Base-by-base conservation (phyloP, 225 moss, liverwort and hornwort genomes). In the Takakia lepidozioides region DNA sequence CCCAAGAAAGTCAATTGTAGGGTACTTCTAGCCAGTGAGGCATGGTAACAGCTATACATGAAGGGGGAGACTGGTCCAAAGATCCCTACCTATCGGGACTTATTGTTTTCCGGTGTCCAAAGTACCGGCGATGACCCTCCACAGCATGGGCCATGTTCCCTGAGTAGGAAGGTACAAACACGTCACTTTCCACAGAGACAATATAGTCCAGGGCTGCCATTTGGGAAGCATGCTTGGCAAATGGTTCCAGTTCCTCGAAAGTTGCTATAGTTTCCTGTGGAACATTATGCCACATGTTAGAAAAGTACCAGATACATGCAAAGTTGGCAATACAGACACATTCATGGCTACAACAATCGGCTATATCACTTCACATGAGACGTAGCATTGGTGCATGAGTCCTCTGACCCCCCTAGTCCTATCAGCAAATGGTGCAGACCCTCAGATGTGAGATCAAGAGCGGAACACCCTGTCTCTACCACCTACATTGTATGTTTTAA, bases 61-160 rank as follows among this genome's bases (percentile, higher is more conserved):
- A n/a, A n/a, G n/a, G n/a, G n/a, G n/a, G n/a, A n/a, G n/a, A n/a
- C n/a, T n/a, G n/a, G n/a, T n/a, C n/a, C n/a, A n/a, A n/a, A n/a
- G n/a, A n/a, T n/a, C 11, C 32, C 32, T 32, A 95, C 93, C 93
- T 86, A 66, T 98, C 80, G 3, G 95, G 95, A 27, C 29, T 76
- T 54, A 98, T 74, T 32, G 95, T 98, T 66, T 87, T 98, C 58
- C 80, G 72, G 60, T 98, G 95, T 25, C 91, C 95, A 38, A 87
- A 21, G 55, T 76, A 98, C 29, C 91, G 75, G 15, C 91, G 84
- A 72, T 98, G 95, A 2, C 95, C 95, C 69, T 98, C 95, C 29
- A 98, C 95, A 48, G 95, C 95, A 1, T 86, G 86, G 18, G 90
- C 95, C 95, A 98, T 98, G 58, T 98, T 91, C 17, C 91, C 91